Evolutionary conservation across 1,284 basidiomycete genomes (phyloP), one percentile per base, ranked within the genome.

Genomic region (Cryptococcus sp.): DNA sequence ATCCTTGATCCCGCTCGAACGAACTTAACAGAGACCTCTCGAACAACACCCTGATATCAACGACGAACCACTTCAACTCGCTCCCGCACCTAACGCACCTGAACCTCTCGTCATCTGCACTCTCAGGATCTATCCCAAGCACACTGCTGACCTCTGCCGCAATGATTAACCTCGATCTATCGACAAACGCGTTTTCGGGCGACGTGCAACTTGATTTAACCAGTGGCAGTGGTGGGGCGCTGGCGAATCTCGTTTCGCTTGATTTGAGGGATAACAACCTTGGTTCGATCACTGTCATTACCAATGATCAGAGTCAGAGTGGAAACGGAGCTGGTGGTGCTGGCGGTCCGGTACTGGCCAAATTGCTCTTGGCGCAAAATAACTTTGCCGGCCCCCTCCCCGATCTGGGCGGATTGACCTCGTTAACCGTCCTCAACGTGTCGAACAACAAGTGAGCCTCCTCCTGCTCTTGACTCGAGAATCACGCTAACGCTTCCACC

Each of bases 151-250:
- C 53, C 22, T 45, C 35, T 6, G 6, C 31, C 3, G 38, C 54
- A 20, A 31, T 68, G 27, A 50, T 55, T 45, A 63, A 56, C n/a
- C 42, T 68, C 47, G 57, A 68, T 49, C 51, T 68, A 19, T 53
- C 63, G 11, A 22, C 54, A 22, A 67, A 65, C 54, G 7, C 22
- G 5, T 52, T 62, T 3, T 53, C 56, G 8, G 60, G 63, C 16
- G 35, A 46, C 19, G 35, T 60, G 7, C 38, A 49, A 17, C 23
- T 65, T 11, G 38, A 46, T 13, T 16, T 40, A 1, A 39, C 51
- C 15, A 6, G 25, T 25, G 25, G 25, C 25, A 25, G 25, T 25
- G 25, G 25, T 25, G 25, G 31, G 7, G 31, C 31, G 31, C 17
- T 62, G 19, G 44, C 16, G 5, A 47, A 23, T 19, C 45, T 54